Evolutionary conservation across 192 early-diverging fungal species (phyloP), one percentile per base, ranked within the genome.

Genomic region (Geosiphon pyriformis): DNA sequence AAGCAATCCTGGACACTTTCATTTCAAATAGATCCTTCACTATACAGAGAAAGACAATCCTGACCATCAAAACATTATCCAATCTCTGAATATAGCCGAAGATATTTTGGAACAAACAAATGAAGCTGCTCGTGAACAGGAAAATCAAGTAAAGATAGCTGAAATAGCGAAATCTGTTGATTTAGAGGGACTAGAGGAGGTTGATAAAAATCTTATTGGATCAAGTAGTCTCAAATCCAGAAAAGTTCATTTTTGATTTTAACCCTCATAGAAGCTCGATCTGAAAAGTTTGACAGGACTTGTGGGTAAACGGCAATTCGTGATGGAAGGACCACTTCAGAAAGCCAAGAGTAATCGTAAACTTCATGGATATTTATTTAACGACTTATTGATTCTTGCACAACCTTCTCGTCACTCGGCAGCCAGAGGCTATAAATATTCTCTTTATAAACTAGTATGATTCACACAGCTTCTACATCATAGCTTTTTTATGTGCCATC

Each of bases 301-400:
- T 18, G 62, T 90, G 22, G 85, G 85, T 3, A 68, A 68, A 8
- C 75, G 92, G 35, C 73, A 80, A 56, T 86, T 88, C 56, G 71
- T 92, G 10, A 80, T 85, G 60, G 89, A 94, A 48, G 90, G 92
- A 32, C 58, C 69, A 23, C 71, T 94, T 8, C 67, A 77, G 18
- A 94, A 94, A 69, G 78, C 82, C 17, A 94, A 92, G 56, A 90
- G 88, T 62, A 88, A 88, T 12, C 76, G 90, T 29, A 90, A 88
- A 61, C 74, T 94, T 1, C 80, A 88, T 66, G 87, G 67, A 25
- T 88, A 80, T 66, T 69, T 92, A 31, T 92, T 88, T 74, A 90
- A 85, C 65, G 90, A 92, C 69, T 70, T 92, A 63, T 65, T 92
- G 8, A 65, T 92, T 33, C 78, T 94, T 18, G 4, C 29, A 3